Base-by-base conservation (phyloP, 2,329 filamentous ascomycete species). In the Boeremia exigua region DNA sequence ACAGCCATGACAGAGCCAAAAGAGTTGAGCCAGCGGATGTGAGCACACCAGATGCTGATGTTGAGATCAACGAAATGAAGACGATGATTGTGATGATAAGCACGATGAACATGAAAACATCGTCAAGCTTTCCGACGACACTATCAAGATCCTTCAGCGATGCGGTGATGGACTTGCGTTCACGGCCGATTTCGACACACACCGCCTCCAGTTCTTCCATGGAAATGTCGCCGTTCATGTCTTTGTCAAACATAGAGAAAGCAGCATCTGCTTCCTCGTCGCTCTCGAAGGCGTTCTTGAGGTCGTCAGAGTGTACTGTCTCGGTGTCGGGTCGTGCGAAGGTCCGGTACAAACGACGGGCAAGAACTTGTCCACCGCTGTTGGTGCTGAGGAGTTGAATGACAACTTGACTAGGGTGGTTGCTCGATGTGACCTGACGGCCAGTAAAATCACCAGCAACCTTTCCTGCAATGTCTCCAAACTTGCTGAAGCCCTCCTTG, bases 81-180 rank as follows among this genome's bases (percentile, higher is more conserved):
- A 98, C 90, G 47, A 98, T 84, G 54, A 96, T 77, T 4, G 90
- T 86, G 62, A 97, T 89, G 66, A 96, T 79, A 51, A 88, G 66
- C 34, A 96, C 92, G 69, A 97, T 86, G 77, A 96, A 92, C 72
- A 96, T 83, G 69, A 98, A 91, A 9, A 97, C 90, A 63, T 90
- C 85, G 75, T 96, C 92, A 2, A 98, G 86, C 76, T 96, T 96
- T 61, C 88, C 85, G 43, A 97, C 92, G 14, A 98, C 94, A 0
- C 91, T 96, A 75, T 98, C 94, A 11, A 98, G 80, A 78, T 98
- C 94, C 77, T 97, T 97, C 56, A 98, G 81, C 0, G 93, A 96
- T 1, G 93, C 94, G 0, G 92, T 94, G 65, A 98, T 97, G 7
- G 92, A 92, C 75, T 97, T 98, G 71, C 94, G 90, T 79, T 98